Conservation (phyloP, 805 yeast species). For the Lachancea lanzarotensis region DNA sequence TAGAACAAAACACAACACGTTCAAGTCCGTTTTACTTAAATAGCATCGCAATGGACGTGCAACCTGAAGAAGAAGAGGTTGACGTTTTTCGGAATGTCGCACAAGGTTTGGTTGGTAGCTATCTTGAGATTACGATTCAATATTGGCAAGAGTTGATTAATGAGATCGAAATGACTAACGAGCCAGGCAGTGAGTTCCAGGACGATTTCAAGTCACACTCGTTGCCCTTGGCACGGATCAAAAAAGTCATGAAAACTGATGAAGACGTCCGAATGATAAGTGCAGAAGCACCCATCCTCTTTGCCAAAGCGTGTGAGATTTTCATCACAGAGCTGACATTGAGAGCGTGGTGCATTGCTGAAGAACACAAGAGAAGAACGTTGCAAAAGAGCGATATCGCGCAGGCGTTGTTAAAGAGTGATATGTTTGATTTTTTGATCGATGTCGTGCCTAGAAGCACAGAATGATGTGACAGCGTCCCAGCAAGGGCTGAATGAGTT, state of each 20-base stretch:
- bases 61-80: slow-evolving; percentile 32
- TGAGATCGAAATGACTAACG: slow-evolving; percentile 50
- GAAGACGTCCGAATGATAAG: slow-evolving; percentile 96
- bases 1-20: not conserved
- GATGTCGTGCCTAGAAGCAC: slow-evolving; percentile 94
- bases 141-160: slow-evolving; percentile 97
- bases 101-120: slow-evolving; percentile 78
- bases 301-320: slow-evolving; percentile 97
- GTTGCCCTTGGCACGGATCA: slow-evolving; percentile 90
- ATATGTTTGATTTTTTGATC: slow-evolving; percentile 94
- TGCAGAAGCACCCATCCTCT: slow-evolving; percentile 95
- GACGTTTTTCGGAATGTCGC: slow-evolving; percentile 83
- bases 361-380: slow-evolving; percentile 90
- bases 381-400: slow-evolving; percentile 92
- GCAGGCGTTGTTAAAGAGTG: slow-evolving; percentile 87
- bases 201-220: slow-evolving; percentile 94
- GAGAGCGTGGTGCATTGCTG: slow-evolving; percentile 99
- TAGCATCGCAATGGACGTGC: slow-evolving; percentile 1
- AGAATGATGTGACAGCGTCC: slow-evolving; percentile 1
- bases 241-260: slow-evolving; percentile 96
- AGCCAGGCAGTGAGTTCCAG: slow-evolving; percentile 51
- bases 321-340: slow-evolving; percentile 95
- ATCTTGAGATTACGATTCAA: slow-evolving; percentile 84
- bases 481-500: no score
- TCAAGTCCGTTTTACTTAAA: not conserved